These are phyloP conservation scores for Lizonia empirigonia DNA, from an alignment of 2,329 filamentous ascomycete genomes.

Conservation along the genomic window DNA sequence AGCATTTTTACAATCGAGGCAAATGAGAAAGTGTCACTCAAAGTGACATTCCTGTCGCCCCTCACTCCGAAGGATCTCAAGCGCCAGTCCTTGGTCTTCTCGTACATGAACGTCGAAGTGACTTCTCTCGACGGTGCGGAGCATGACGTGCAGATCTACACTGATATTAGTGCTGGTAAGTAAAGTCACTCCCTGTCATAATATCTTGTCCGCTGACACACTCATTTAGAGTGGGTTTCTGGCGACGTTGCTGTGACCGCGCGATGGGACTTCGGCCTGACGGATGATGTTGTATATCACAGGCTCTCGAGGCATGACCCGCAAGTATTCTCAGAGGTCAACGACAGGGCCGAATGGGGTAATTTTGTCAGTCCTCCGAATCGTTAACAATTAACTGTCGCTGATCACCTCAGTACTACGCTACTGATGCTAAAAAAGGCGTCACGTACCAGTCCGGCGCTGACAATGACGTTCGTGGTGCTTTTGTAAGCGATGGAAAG, in stretches of 20 bases:
- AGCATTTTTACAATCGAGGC: conserved; percentile 47
- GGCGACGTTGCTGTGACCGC: conserved; percentile 62
- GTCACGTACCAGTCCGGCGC: conserved; percentile 56
- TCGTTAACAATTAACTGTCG: conserved; percentile 70
- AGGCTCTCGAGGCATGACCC: conserved; percentile 64
- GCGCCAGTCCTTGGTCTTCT: conserved; percentile 78
- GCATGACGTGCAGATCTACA: conserved; percentile 66
- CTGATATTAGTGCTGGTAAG: conserved; percentile 72
- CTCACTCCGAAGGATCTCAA: conserved; percentile 81
- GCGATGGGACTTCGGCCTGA: conserved; percentile 81
- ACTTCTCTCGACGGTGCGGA: conserved; percentile 63
- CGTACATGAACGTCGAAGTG: conserved; percentile 74
- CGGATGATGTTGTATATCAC: conserved; percentile 70
- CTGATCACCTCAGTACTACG: conserved; percentile 67
- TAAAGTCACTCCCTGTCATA: not conserved
- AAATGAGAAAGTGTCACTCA: conserved; percentile 61
- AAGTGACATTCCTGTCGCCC: conserved; percentile 73
- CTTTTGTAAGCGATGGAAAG: conserved; percentile 69
- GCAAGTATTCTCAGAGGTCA: conserved; percentile 71
- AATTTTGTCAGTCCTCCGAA: conserved; percentile 73
- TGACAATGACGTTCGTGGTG: conserved; percentile 53
- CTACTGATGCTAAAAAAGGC: conserved; percentile 57
- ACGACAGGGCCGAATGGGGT: conserved; percentile 83
- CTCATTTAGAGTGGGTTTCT: conserved; percentile 70
- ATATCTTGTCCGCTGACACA: conserved; percentile 21